A percentile compares a stretch with the other conserved stretches of the same genome.
Conservation (phyloP, 2,329 filamentous ascomycete genomes). For the Teratosphaeriaceae sp. region DNA sequence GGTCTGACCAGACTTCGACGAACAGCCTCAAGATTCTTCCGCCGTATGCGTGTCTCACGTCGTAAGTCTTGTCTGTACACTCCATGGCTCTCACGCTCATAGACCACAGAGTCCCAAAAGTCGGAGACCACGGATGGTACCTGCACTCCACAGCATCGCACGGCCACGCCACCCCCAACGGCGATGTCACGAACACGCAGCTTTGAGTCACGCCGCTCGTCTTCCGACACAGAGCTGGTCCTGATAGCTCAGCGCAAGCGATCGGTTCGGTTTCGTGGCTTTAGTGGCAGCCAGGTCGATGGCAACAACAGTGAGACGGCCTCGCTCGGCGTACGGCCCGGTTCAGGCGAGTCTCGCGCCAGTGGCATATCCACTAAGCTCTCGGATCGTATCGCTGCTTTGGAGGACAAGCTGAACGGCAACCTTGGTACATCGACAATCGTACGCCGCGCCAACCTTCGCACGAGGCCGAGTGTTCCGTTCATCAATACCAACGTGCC, state of each 20-base stretch:
- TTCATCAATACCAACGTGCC: conserved; percentile 16
- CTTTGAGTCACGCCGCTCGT: conserved; percentile 7
- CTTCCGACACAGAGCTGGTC: conserved; percentile 9
- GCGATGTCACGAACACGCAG: conserved; percentile 9
- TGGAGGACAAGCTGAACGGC: conserved; percentile 18
- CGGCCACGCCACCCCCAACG: conserved; percentile 14
- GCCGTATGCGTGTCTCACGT: conserved; percentile 2
- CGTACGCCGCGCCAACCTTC: conserved; percentile 18
- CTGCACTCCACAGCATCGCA: conserved; percentile 16
- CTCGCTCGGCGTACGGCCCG: conserved; percentile 1
- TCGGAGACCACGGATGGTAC: conserved; percentile 13
- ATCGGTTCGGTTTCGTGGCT: conserved; percentile 21
- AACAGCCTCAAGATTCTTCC: conserved; percentile 13
- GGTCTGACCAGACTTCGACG: conserved; percentile 9
- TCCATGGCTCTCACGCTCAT: neutral
- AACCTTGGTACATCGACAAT: conserved; percentile 18
- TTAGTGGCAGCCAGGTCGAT: conserved; percentile 15
- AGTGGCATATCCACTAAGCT: conserved; percentile 9
- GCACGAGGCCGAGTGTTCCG: conserved; percentile 18
- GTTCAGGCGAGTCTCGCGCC: conserved; percentile 5
- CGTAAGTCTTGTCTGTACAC: conserved; percentile 5
- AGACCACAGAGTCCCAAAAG: neutral
- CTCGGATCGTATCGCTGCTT: conserved; percentile 13
- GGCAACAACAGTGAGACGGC: conserved; percentile 10
- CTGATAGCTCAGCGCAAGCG: conserved; percentile 15